Evolutionary conservation across 1,284 basidiomycete species (phyloP).

Genomic region (Ceratobasidium sp.): DNA sequence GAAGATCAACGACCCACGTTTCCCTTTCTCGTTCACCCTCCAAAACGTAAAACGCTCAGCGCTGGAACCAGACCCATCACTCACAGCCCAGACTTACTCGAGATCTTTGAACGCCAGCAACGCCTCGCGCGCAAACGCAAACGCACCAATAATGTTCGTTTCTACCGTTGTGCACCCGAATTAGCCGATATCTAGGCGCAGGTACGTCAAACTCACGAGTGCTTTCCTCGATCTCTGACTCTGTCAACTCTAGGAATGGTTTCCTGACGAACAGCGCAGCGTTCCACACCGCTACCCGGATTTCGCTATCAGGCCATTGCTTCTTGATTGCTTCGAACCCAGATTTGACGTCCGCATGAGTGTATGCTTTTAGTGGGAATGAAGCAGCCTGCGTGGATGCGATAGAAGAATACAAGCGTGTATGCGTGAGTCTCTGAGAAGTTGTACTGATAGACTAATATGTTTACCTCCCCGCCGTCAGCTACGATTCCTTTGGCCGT

Average conservation of each 20-base stretch:
- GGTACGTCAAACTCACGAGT: conserved; percentile 20
- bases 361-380: conserved; percentile 70
- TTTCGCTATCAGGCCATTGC: conserved; percentile 63
- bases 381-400: conserved; percentile 61
- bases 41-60: conserved; percentile 22
- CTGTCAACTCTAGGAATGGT: conserved; percentile 72
- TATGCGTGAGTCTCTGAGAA: not conserved
- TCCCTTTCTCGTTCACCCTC: conserved; percentile 59
- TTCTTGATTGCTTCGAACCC: conserved; percentile 66
- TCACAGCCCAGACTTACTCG: conserved; percentile 49
- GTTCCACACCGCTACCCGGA: conserved; percentile 77
- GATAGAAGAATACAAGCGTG: conserved; percentile 4
- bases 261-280: conserved; percentile 68
- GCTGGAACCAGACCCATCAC: not conserved
- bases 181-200: not conserved
- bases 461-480: conserved; percentile 67
- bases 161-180: conserved; percentile 53
- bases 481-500: conserved; percentile 66
- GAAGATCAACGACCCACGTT: conserved; percentile 75
- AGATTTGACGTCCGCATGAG: conserved; percentile 61
- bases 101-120: conserved; percentile 72
- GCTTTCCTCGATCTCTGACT: conserved; percentile 50
- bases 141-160: conserved; percentile 68
- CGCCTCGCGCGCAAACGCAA: conserved; percentile 73
- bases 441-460: not conserved